Conservation (phyloP, 768 basidiomycete genomes). For the Tylopilus cervinicoccineus region DNA sequence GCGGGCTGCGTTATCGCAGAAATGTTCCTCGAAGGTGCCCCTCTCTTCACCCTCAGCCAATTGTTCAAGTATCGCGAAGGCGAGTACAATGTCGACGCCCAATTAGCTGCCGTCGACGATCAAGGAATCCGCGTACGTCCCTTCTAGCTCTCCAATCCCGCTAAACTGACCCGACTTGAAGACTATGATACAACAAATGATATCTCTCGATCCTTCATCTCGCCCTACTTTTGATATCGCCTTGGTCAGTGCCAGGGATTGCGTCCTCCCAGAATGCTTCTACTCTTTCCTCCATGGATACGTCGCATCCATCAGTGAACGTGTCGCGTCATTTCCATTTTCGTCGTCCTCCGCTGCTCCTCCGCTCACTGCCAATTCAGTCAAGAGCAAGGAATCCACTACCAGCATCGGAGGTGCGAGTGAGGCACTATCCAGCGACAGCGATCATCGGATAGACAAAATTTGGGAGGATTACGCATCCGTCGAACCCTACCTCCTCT, state of each 20-base stretch:
- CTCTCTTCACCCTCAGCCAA: slow-evolving; percentile 90
- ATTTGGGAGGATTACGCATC: slow-evolving; percentile 87
- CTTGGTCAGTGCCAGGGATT: slow-evolving; percentile 68
- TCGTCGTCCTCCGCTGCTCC: slow-evolving; percentile 28
- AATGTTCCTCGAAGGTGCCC: slow-evolving; percentile 91
- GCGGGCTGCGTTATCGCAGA: slow-evolving; percentile 94
- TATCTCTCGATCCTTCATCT: slow-evolving; percentile 67
- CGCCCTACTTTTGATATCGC: slow-evolving; percentile 82
- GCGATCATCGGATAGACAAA: slow-evolving; percentile 79
- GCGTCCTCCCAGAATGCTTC: slow-evolving; percentile 88
- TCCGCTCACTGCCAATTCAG: slow-evolving; percentile 24
- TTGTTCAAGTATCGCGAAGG: slow-evolving; percentile 92
- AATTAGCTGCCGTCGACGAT: slow-evolving; percentile 76
- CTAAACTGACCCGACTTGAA: slow-evolving; percentile 33
- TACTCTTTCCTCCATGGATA: slow-evolving; percentile 95
- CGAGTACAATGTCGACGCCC: slow-evolving; percentile 69
- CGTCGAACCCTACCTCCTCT: slow-evolving; percentile 64
- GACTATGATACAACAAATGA: slow-evolving; percentile 89
- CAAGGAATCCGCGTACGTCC: slow-evolving; percentile 70
- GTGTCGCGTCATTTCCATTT: slow-evolving; percentile 46
- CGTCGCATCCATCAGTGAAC: slow-evolving; percentile 73
- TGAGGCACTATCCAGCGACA: slow-evolving; percentile 63
- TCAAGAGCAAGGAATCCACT: slow-evolving; percentile 17
- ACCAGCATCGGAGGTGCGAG: slow-evolving; percentile 16
- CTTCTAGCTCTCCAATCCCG: background rate